phyloP scores from a whole-genome alignment of 2,329 filamentous ascomycete genomes.

The Botrytis elliptica region DNA sequence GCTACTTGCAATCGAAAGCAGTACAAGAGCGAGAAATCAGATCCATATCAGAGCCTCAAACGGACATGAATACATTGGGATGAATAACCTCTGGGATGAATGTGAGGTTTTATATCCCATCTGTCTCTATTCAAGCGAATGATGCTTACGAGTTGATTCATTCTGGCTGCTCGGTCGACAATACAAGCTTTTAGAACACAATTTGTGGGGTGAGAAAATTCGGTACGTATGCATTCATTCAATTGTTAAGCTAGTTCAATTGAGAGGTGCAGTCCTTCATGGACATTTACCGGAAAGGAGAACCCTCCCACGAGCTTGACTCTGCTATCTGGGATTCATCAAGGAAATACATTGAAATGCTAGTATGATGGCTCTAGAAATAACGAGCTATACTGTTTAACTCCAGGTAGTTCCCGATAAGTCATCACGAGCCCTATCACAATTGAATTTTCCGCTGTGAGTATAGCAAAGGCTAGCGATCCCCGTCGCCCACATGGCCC shows the following conservation, averaged over 20 bases:
- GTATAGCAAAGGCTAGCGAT: too few species aligned
- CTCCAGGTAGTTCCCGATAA: too few species aligned
- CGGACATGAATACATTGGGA: too few species aligned
- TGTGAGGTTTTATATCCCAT: background rate
- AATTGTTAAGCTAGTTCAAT: background rate
- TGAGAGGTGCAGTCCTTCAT: background rate
- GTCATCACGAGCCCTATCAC: too few species aligned
- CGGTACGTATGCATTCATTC: background rate
- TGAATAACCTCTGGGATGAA: background rate
- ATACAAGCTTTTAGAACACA: background rate
- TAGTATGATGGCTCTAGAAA: background rate
- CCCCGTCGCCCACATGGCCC: too few species aligned
- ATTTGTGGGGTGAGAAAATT: background rate
- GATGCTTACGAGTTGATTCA: background rate
- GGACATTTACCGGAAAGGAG: background rate
- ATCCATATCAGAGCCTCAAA: too few species aligned
- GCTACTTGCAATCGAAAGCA: too few species aligned
- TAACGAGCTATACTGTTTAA: too few species aligned
- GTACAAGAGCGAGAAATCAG: too few species aligned
- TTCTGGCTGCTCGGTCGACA: background rate
- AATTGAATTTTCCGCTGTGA: too few species aligned
- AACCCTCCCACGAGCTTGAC: fast-evolving
- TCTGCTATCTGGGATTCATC: background rate
- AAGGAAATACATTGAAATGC: background rate
- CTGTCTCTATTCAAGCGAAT: background rate